phyloP scores from a whole-genome alignment of 148 eudicot species.

The Agrostemma githago region DNA sequence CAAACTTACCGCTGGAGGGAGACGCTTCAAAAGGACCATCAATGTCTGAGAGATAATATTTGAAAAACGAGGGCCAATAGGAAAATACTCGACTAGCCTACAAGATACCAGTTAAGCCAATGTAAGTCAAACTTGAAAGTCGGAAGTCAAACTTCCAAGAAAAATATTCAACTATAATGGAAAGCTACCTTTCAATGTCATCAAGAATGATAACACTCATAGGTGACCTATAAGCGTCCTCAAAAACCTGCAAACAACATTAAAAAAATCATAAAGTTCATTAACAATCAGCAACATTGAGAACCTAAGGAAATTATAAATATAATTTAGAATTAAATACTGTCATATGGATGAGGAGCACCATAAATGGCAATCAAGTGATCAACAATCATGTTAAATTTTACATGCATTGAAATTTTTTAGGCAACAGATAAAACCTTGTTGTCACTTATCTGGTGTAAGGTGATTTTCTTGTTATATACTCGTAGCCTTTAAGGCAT shows the following conservation, averaged over 20 bases:
- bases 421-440: not conserved
- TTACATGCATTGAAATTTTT: not conserved
- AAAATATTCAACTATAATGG: not conserved
- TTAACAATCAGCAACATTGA: not conserved
- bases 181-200: constrained; percentile 75
- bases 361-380: not conserved
- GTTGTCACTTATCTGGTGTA: not conserved
- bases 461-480: not conserved
- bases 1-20: constrained; percentile 75
- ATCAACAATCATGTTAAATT: not conserved
- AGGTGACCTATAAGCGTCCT: constrained; percentile 93
- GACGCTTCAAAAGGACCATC: constrained; percentile 87
- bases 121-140: constrained; percentile 6
- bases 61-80: constrained; percentile 96
- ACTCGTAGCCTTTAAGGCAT: not conserved
- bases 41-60: constrained; percentile 87
- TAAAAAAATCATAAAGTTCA: not conserved
- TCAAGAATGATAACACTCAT: constrained; percentile 83
- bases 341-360: not conserved
- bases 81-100: constrained; percentile 89
- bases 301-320: not conserved
- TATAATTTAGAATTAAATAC: not conserved
- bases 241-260: constrained; percentile 51
- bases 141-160: not conserved
- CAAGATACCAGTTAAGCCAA: constrained; percentile 17